Evolutionary conservation across 1,284 basidiomycete species (phyloP), one percentile per base, ranked within the genome.

Genomic region (Sanghuangporus weigelae): DNA sequence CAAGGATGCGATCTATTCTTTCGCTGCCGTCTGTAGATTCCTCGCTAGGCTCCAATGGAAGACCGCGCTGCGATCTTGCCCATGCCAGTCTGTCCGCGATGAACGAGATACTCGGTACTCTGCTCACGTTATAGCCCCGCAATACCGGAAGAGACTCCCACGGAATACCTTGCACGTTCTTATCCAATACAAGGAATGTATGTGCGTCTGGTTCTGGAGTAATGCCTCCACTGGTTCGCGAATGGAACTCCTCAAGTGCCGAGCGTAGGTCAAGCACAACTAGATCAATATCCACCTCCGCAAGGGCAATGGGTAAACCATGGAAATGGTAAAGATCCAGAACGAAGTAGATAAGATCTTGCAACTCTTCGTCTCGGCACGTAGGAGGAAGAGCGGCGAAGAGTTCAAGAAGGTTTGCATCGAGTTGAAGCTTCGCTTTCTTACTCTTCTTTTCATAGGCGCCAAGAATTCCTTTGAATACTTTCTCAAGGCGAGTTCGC

Each of bases 141-240:
- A 99, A 78, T 53, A 89, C 84, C 0, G 96, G 95, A 26, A 98
- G 86, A 35, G 92, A 96, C 77, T 99, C 97, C 97, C 96, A 99
- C 0, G 97, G 96, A 64, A 99, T 82, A 0, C 86, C 84, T 70
- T 95, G 92, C 12, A 96, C 79, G 66, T 93, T 89, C 77, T 94
- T 94, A 76, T 98, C 97, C 39, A 99, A 81, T 12, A 96, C 84
- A 62, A 99, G 79, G 77, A 98, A 96, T 42, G 90, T 76, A 72
- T 99, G 96, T 38, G 84, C 78, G 64, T 88, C 84, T 16, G 79
- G 71, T 38, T 74, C 68, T 8, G 68, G 67, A 8, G 63, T 61
- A 58, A 66, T 63, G 14, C 69, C 68, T 21, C 73, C 73, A 40
- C 75, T 73, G 19, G 77, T 71, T 62, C 78, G 80, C 21, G 73